Conservation (phyloP, 768 basidiomycete genomes). For the Lactarius deliciosus region DNA sequence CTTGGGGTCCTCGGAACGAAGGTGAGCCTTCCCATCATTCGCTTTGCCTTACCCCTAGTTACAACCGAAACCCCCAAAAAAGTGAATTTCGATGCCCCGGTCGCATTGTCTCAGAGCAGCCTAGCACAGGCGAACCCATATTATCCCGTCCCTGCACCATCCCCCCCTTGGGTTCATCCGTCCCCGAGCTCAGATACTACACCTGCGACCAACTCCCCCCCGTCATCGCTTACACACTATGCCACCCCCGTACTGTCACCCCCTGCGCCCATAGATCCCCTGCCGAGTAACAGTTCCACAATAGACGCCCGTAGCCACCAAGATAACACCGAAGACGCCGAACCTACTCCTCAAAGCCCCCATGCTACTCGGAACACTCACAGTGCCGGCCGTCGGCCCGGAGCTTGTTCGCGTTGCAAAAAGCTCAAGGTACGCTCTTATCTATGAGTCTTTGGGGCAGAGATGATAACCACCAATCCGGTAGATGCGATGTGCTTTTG, state of each 20-base stretch:
- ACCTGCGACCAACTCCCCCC: conserved; percentile 18
- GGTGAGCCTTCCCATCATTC: not conserved
- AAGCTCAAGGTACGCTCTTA: conserved; percentile 31
- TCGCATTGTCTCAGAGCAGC: conserved; percentile 12
- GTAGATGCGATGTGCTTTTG: conserved; percentile 28
- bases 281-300: not conserved
- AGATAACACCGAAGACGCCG: conserved; percentile 2
- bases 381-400: conserved; percentile 24
- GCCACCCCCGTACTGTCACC: not conserved
- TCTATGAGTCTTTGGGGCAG: not conserved
- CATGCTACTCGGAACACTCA: not conserved
- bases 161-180: conserved; percentile 22
- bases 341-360: conserved; percentile 10
- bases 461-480: not conserved
- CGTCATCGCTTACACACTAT: conserved; percentile 6
- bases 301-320: not conserved
- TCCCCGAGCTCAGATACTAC: conserved; percentile 20
- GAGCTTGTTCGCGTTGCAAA: conserved; percentile 35
- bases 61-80: not conserved
- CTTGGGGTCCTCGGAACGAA: conserved; percentile 17
- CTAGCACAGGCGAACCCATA: conserved; percentile 14
- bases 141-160: conserved; percentile 13
- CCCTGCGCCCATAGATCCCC: conserved; percentile 1
- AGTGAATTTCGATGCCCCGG: conserved; percentile 6
- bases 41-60: not conserved